Conservation (phyloP, 208 protist genomes). For the Acanthamoeba culbertsoni region DNA sequence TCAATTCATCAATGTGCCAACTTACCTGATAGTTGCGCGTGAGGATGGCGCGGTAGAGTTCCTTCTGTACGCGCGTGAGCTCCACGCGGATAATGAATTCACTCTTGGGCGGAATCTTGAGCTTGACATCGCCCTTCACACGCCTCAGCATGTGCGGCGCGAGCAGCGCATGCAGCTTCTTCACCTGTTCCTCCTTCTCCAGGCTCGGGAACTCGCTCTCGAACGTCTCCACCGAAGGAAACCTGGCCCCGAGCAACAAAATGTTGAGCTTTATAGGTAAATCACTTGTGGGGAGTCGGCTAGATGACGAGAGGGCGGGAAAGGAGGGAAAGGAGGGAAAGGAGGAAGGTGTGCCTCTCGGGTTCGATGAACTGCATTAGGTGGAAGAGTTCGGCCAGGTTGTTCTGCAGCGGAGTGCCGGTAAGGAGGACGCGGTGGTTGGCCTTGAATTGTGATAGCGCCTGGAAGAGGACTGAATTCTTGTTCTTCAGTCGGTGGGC, state of each 20-base stretch:
- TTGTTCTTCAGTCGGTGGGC: slow-evolving; percentile 90
- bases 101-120: slow-evolving; percentile 79
- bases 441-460: slow-evolving; percentile 77
- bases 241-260: background rate
- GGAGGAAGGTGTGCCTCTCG: background rate
- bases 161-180: slow-evolving; percentile 62
- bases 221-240: slow-evolving; percentile 42
- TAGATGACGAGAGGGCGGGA: too few species aligned
- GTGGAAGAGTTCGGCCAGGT: slow-evolving; percentile 85
- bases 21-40: slow-evolving; percentile 81
- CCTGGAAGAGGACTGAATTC: slow-evolving; percentile 81
- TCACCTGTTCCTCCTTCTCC: slow-evolving; percentile 54
- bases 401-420: slow-evolving; percentile 86
- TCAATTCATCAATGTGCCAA: background rate
- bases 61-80: slow-evolving; percentile 78
- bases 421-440: slow-evolving; percentile 83
- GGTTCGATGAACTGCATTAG: slow-evolving; percentile 85
- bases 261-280: too few species aligned
- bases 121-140: slow-evolving; percentile 86
- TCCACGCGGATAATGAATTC: slow-evolving; percentile 80
- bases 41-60: slow-evolving; percentile 85
- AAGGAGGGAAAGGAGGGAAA: too few species aligned
- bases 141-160: slow-evolving; percentile 81
- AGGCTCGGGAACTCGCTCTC: slow-evolving; percentile 39
- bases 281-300: too few species aligned